phyloP scores from a whole-genome alignment of 208 protist genomes.

The Trypanosoma rangeli region DNA sequence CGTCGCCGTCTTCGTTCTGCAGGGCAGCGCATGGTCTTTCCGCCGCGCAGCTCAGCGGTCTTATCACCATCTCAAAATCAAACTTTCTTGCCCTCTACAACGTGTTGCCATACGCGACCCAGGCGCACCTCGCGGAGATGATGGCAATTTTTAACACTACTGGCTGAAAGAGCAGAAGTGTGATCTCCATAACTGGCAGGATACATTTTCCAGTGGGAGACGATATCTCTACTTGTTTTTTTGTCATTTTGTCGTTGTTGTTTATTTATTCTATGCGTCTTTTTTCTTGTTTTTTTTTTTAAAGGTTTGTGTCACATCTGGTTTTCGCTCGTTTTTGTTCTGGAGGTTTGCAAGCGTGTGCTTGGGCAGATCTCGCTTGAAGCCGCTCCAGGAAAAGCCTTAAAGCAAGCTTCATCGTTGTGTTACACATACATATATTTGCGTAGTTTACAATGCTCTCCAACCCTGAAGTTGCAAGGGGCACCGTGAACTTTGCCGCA shows the following conservation, averaged over 20 bases:
- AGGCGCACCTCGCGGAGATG: constrained; percentile 24
- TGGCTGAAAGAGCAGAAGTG: not conserved
- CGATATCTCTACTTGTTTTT: not conserved
- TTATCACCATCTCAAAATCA: constrained; percentile 20
- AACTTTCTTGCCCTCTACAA: constrained; percentile 54
- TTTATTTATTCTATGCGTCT: not conserved
- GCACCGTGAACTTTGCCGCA: not conserved
- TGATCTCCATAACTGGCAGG: not conserved
- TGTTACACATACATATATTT: not conserved
- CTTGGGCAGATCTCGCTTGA: not conserved
- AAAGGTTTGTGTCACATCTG: not conserved
- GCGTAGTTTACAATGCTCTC: not conserved
- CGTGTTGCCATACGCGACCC: constrained; percentile 62
- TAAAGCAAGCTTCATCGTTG: not conserved
- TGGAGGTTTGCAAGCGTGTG: not conserved
- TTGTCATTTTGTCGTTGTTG: not conserved
- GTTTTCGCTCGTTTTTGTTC: constrained; percentile 14
- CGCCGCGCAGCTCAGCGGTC: constrained; percentile 31
- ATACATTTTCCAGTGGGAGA: not conserved
- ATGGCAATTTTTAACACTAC: constrained; percentile 1
- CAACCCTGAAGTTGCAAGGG: not conserved
- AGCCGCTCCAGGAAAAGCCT: not conserved
- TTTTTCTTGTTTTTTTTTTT: constrained; percentile 21
- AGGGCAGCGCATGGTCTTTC: constrained; percentile 40
- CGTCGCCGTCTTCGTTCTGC: constrained; percentile 32